These are phyloP conservation scores for Lentinula raphanica DNA, from an alignment of 768 basidiomycete species.

Conservation along the genomic window DNA sequence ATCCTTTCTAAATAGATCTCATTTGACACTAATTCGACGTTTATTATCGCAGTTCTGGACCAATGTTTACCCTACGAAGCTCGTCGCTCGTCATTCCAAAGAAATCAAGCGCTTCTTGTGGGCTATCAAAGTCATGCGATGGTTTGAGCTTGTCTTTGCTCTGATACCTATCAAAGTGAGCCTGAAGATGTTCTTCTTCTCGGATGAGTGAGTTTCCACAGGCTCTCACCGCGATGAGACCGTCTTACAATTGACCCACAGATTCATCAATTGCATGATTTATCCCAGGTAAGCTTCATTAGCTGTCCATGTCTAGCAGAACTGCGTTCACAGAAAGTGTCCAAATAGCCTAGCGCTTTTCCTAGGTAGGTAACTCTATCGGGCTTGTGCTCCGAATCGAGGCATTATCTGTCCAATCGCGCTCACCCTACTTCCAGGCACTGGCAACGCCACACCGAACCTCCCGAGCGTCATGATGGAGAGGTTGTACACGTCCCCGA, in stretches of 20 bases:
- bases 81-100: conserved; percentile 21
- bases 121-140: conserved; percentile 25
- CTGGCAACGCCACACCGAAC: conserved; percentile 11
- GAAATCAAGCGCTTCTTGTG: conserved; percentile 29
- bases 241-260: background rate
- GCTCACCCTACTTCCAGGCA: background rate
- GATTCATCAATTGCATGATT: conserved; percentile 10
- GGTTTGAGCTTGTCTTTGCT: conserved; percentile 24
- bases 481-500: conserved; percentile 8
- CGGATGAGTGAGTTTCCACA: conserved; percentile 16
- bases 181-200: conserved; percentile 29
- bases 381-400: background rate
- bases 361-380: background rate
- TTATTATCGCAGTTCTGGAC: conserved; percentile 25
- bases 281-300: conserved; percentile 6
- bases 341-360: conserved; percentile 8
- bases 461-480: conserved; percentile 12
- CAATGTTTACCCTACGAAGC: conserved; percentile 30
- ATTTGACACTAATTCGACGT: background rate
- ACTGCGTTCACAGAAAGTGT: background rate
- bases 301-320: background rate
- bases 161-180: conserved; percentile 28
- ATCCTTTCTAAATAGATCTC: background rate
- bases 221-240: background rate
- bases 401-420: background rate